Evolutionary conservation across 768 basidiomycete genomes (phyloP).

Genomic region (Cyathus striatus): DNA sequence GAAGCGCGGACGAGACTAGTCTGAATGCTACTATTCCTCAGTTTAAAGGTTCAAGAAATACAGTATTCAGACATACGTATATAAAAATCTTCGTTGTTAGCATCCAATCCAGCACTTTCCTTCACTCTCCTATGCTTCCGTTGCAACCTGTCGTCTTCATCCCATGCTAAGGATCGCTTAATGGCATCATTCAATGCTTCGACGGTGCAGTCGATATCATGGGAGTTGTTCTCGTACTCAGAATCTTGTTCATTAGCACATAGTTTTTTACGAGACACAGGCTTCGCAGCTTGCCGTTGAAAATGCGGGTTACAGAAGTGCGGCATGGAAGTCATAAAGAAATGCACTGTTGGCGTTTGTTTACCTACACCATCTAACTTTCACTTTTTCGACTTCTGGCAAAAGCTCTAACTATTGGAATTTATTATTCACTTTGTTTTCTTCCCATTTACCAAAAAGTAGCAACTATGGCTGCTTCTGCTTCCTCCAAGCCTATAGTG

Average conservation of each 20-base stretch:
- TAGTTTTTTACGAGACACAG: slow-evolving; percentile 30
- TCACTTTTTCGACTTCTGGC: slow-evolving; percentile 2
- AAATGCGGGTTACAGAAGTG: slow-evolving; percentile 46
- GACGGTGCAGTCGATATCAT: too few species aligned
- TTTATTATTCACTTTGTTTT: too few species aligned
- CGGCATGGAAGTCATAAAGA: slow-evolving; percentile 21
- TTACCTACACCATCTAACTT: slow-evolving; percentile 7
- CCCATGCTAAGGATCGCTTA: too few species aligned
- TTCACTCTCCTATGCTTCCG: slow-evolving; percentile 2
- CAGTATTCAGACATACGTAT: slow-evolving; percentile 10
- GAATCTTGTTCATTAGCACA: slow-evolving; percentile 8
- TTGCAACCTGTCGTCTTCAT: slow-evolving; percentile 2
- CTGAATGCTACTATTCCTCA: slow-evolving; percentile 35
- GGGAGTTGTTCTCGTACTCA: too few species aligned
- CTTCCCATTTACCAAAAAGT: too few species aligned
- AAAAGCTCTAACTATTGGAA: neutral
- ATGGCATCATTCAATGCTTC: too few species aligned
- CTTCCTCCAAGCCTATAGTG: slow-evolving; percentile 9
- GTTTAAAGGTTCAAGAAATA: slow-evolving; percentile 4
- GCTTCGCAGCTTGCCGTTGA: slow-evolving; percentile 21
- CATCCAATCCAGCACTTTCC: too few species aligned
- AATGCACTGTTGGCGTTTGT: slow-evolving; percentile 19
- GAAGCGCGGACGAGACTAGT: slow-evolving; percentile 35
- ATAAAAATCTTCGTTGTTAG: too few species aligned
- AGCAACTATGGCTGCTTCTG: slow-evolving; percentile 8